Percentiles rank a stretch among this genome's conserved stretches.
These are phyloP conservation scores for Colletotrichum aenigma DNA, from an alignment of 2,329 filamentous ascomycete species.

Conservation along the genomic window DNA sequence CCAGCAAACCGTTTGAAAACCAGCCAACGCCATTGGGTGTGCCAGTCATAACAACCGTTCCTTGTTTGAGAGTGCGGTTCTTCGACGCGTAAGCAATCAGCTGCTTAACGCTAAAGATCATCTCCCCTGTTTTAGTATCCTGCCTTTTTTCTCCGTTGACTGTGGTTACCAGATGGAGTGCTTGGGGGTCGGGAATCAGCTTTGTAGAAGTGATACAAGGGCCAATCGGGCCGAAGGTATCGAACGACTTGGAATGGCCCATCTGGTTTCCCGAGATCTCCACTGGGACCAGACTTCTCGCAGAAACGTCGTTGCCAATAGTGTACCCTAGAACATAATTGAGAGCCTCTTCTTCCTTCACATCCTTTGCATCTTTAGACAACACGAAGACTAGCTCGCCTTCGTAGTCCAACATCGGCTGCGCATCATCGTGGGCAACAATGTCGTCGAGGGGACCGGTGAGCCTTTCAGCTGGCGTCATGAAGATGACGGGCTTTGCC, in stretches of 20 bases:
- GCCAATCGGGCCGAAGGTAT: neutral
- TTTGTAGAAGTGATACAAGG: neutral
- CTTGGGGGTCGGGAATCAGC: neutral
- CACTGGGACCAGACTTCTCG: no score
- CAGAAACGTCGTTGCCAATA: no score
- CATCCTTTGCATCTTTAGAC: no score
- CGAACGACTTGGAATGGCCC: neutral
- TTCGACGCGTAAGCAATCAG: neutral
- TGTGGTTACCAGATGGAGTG: neutral
- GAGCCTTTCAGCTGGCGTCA: no score
- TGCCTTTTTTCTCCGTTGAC: neutral
- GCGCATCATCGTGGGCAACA: no score
- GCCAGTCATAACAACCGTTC: neutral
- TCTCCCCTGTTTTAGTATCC: neutral
- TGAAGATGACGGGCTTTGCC: no score
- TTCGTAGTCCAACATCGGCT: no score
- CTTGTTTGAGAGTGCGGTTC: neutral
- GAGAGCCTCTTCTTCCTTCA: no score
- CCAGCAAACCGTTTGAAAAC: neutral
- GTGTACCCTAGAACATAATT: no score
- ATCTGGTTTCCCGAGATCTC: neutral
- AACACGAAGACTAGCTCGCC: no score
- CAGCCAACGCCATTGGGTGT: neutral
- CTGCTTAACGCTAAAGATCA: neutral
- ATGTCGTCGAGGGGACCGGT: no score